phyloP scores from a whole-genome alignment of 1,284 basidiomycete genomes.

The Salmacisia buchloeana region DNA sequence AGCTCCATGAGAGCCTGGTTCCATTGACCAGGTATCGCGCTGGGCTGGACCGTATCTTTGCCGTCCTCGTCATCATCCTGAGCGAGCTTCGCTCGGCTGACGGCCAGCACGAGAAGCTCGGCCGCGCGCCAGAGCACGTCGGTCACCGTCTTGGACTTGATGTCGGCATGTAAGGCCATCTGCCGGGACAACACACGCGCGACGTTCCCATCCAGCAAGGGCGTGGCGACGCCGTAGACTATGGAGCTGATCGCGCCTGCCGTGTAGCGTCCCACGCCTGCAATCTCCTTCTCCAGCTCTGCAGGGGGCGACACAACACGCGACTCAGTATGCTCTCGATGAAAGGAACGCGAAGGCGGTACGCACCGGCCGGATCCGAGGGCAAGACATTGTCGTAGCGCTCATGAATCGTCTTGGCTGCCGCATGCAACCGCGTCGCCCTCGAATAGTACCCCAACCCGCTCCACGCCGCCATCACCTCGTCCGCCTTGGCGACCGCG shows the following conservation, averaged over 20 bases:
- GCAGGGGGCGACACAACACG: constrained; percentile 58
- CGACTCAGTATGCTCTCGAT: not conserved
- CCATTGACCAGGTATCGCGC: constrained; percentile 34
- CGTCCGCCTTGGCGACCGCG: constrained; percentile 60
- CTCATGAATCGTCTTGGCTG: constrained; percentile 36
- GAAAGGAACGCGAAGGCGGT: not conserved
- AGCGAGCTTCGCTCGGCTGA: not conserved
- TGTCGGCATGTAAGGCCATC: constrained; percentile 33
- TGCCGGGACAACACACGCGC: constrained; percentile 41
- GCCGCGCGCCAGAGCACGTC: constrained; percentile 43
- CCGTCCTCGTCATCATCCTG: not conserved
- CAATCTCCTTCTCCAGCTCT: constrained; percentile 75
- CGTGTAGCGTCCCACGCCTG: constrained; percentile 86
- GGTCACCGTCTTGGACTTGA: constrained; percentile 34
- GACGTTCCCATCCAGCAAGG: constrained; percentile 47
- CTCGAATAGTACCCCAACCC: constrained; percentile 48
- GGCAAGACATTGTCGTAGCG: constrained; percentile 63
- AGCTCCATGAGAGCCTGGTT: constrained; percentile 49
- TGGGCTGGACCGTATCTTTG: constrained; percentile 6
- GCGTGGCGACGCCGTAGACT: constrained; percentile 40
- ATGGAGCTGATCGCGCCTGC: constrained; percentile 52
- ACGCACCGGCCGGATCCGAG: constrained; percentile 16
- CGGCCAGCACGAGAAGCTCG: constrained; percentile 23
- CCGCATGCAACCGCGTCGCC: constrained; percentile 42
- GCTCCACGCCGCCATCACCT: constrained; percentile 44